Evolutionary conservation across 345 rosid genomes (phyloP), one percentile per base, ranked within the genome.

Genomic region (Anacardium occidentale): DNA sequence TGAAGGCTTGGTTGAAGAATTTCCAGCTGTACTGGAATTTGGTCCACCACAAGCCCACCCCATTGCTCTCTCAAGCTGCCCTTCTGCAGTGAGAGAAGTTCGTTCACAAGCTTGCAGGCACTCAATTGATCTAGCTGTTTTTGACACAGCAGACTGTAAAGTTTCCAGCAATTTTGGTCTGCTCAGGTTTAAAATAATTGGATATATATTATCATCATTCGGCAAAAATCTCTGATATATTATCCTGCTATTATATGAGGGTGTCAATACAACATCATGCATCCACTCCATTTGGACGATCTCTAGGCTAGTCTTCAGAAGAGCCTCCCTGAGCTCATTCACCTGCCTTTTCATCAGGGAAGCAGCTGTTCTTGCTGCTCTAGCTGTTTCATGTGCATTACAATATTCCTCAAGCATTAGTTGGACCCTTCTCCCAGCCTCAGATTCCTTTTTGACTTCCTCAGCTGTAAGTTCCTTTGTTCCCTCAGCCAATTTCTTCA

Each of bases 11-110:
- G 84, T 70, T 50, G 93, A 80, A 52, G 84, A 73, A 76, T 78
- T 85, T 82, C 86, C 96, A 61, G 78, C 55, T 50, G 80, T 68
- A 74, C 73, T 74, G 64, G 95, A 84, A 74, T 81, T 85, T 78
- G 91, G 82, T 50, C 91, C 97, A 67, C 97, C 97, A 59, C 98
- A 93, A 77, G 98, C 97, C 98, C 97, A 93, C 62, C 88, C 89
- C 97, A 93, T 89, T 72, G 98, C 95, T 81, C 98, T 88, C 85
- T 91, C 98, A 40, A 93, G 89, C 82, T 93, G 91, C 70, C 92
- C 95, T 86, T 91, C 95, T 21, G 95, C 97, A 32, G 84, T 76
- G 52, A 83, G 45, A 77, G 95, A 91, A 78, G 78, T 85, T 74
- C 83, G 80, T 71, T 91, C 97, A 64, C 91, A 84, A 68, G 85